Base-by-base conservation (phyloP, 306 rosid species). In the Quercus mongolica region DNA sequence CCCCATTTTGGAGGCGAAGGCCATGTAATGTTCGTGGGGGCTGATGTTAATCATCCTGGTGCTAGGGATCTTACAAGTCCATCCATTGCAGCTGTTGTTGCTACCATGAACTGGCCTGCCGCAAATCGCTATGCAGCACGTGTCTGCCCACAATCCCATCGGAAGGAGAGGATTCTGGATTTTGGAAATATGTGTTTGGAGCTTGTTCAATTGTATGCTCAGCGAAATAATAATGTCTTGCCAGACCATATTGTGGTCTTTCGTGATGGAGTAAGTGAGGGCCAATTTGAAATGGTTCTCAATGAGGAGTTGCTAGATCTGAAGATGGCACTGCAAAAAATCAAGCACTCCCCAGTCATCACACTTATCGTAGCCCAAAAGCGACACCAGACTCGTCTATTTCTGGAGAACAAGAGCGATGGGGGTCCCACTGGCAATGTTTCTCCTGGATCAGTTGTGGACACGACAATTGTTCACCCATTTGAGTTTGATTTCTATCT, bases 31-130 rank as follows among this genome's bases (percentile, higher is more conserved):
- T 89, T 93, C 73, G 41, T 93, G 6, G 97, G 97, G 68, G 97
- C 97, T 57, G 97, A 93, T 85, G 97, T 93, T 72, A 93, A 89
- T 79, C 97, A 93, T 82, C 96, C 97, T 2, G 90, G 84, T 33
- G 73, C 85, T 1, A 70, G 75, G 58, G 85, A 88, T 77, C 58
- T 31, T 5, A 61, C 62, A 5, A 84, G 96, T 81, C 94, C 92
- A 12, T 93, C 96, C 18, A 89, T 91, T 73, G 92, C 88, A 49
- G 97, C 97, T 33, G 94, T 91, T 49, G 97, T 92, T 75, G 92
- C 87, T 68, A 78, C 97, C n/a, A 71, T 91, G 69, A 91, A 92
- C 63, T 92, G 97, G 94, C 97, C 96, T 25, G 92, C 97, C 35
- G 94, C 89, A 25, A 92, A 88, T 81, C 90, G 96, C 14, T 92